Evolutionary conservation across 164 flowering plant species (phyloP), one percentile per base, ranked within the genome.

Genomic region (Stephania yunnanensis): DNA sequence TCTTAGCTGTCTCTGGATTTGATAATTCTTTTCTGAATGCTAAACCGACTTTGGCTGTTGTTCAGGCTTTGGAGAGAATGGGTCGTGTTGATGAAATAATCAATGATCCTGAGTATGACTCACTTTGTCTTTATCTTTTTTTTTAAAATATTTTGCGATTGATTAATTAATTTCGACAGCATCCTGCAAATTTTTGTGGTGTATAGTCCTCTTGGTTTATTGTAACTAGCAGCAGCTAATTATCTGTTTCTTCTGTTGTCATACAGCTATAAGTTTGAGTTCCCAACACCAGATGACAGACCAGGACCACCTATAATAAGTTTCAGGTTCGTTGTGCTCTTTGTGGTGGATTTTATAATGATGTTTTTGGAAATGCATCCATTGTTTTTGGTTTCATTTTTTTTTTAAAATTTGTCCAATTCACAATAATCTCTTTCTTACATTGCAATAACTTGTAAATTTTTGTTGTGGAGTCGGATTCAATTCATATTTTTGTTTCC

Each of bases 251-350:
- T 73, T 73, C 67, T 64, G 68, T 74, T 73, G 29, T 13, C 68
- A 13, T 85, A 85, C 95, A 95, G 99, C 85, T 95, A 95, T 81
- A 93, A 95, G 78, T 95, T 95, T 87, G 99, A 95, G 73, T 95
- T 95, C 72, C 99, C 98, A 30, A 93, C 97, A 71, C 99, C 97
- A 61, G 99, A 95, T 81, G 99, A 95, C 75, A 84, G 90, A 76
- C 99, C 98, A 46, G 98, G 99, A 12, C 83, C 92, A 10, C 99
- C 99, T 9, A 95, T 95, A 55, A 92, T 92, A 81, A 94, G 99
- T 87, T 95, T 95, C 95, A 94, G 98, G 99, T 93, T 74, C 74
- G 78, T 31, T 74, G 70, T 66, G 17, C 75, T 61, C 66, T 25
- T 25, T 19, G 66, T 15, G n/a, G 66, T 61, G 46, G 75, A 36